Evolutionary conservation across 495 filamentous ascomycete genomes (phyloP).

Genomic region (Daldinia bambusicola): DNA sequence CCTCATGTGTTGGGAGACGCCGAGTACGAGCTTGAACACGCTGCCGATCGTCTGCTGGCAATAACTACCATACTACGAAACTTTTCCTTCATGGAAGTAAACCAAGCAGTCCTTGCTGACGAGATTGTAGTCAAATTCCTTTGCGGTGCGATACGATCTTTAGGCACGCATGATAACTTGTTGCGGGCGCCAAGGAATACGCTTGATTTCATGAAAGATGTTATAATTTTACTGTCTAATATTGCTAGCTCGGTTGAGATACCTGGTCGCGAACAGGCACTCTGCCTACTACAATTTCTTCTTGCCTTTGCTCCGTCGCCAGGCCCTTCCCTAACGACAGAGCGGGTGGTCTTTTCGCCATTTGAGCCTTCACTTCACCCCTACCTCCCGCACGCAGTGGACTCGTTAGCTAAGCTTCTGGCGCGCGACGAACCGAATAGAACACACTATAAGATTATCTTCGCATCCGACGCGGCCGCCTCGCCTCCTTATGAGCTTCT

Average conservation of each 20-base stretch:
- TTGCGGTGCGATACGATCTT: constrained; percentile 80
- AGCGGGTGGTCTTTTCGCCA: constrained; percentile 75
- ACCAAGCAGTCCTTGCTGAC: constrained; percentile 76
- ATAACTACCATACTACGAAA: constrained; percentile 94
- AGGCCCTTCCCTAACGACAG: constrained; percentile 61
- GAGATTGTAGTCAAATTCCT: constrained; percentile 81
- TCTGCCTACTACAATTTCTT: constrained; percentile 87
- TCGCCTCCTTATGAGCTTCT: constrained; percentile 80
- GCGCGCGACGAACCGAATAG: constrained; percentile 94
- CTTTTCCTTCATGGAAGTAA: constrained; percentile 83
- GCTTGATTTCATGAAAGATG: constrained; percentile 96
- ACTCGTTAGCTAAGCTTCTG: constrained; percentile 89
- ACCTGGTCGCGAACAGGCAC: constrained; percentile 87
- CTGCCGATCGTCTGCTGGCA: constrained; percentile 86
- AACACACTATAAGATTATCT: constrained; percentile 80
- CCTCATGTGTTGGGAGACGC: constrained; percentile 77
- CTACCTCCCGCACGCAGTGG: constrained; percentile 88
- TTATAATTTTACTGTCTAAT: constrained; percentile 88
- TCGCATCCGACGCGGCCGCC: constrained; percentile 71
- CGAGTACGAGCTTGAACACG: constrained; percentile 84
- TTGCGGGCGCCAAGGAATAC: constrained; percentile 82
- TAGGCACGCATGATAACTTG: constrained; percentile 90
- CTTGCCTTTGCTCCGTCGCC: constrained; percentile 87
- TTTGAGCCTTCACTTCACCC: constrained; percentile 84
- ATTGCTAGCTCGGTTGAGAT: constrained; percentile 81